A percentile compares a stretch with the other conserved stretches of the same genome.
Evolutionary conservation across 2,329 filamentous ascomycete species (phyloP).

Genomic region (Ramichloridium luteum): DNA sequence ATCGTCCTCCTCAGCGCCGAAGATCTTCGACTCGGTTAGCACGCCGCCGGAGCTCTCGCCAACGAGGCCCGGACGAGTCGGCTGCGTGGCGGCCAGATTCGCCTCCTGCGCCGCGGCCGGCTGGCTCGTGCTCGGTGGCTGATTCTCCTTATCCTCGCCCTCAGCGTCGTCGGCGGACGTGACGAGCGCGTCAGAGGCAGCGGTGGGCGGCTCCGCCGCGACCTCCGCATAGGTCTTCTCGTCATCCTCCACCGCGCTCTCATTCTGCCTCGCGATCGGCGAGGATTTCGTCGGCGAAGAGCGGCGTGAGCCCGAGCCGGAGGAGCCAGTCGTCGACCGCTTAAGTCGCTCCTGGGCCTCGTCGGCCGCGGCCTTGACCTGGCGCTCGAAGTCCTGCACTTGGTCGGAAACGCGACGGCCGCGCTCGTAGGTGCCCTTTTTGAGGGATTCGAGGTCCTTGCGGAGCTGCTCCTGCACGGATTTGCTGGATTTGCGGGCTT

Average conservation of each 20-base stretch:
- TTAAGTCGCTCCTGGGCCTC: slow-evolving; percentile 3
- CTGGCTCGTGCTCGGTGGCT: slow-evolving; percentile 8
- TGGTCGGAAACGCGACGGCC: slow-evolving; percentile 16
- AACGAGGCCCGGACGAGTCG: slow-evolving; percentile 10
- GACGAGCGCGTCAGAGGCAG: no score
- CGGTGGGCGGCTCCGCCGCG: slow-evolving; percentile 4
- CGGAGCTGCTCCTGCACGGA: slow-evolving; percentile 13
- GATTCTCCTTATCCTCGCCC: slow-evolving; percentile 1
- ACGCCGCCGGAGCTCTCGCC: slow-evolving; percentile 3
- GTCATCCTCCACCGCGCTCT: slow-evolving; percentile 7
- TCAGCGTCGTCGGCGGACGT: not conserved
- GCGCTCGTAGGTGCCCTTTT: slow-evolving; percentile 18
- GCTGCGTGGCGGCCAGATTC: slow-evolving; percentile 12
- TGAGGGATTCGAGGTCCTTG: slow-evolving; percentile 17
- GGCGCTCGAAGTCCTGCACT: slow-evolving; percentile 16
- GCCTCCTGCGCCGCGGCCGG: slow-evolving; percentile 16
- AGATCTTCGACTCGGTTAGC: slow-evolving; percentile 1
- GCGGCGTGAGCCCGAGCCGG: no score
- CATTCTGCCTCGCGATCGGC: no score
- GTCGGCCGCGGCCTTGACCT: slow-evolving; percentile 11
- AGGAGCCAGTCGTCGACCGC: no score
- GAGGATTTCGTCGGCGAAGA: not conserved
- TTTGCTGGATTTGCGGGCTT: slow-evolving; percentile 18
- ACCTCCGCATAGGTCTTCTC: slow-evolving; percentile 3
- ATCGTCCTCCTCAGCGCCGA: slow-evolving; percentile 9